phyloP scores from a whole-genome alignment of 371 early-diverging fungal species.

The Dinochytrium kinnereticum region DNA sequence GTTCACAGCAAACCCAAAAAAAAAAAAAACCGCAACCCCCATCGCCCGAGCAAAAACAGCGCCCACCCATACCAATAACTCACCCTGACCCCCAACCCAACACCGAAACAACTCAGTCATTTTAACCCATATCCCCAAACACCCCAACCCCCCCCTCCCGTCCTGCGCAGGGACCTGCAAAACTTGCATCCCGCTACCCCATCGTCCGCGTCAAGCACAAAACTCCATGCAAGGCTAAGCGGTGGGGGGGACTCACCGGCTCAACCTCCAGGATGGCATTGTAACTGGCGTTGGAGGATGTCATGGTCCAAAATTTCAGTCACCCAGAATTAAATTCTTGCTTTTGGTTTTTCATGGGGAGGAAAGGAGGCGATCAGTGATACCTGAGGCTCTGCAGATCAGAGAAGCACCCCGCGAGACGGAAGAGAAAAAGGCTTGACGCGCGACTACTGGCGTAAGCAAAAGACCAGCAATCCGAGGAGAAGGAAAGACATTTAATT shows the following conservation, averaged over 20 bases:
- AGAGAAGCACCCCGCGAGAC: neutral
- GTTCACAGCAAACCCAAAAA: too few relatives aligned
- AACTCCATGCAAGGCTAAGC: neutral
- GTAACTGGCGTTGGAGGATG: neutral
- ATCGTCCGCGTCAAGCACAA: neutral
- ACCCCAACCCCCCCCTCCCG: neutral
- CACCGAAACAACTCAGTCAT: neutral
- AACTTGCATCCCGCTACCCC: neutral
- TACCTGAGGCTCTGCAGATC: neutral
- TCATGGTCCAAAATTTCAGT: neutral
- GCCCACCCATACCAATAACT: too few relatives aligned
- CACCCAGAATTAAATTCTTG: neutral
- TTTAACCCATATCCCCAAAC: neutral
- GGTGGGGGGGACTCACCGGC: neutral
- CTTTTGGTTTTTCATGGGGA: neutral
- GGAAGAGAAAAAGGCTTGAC: neutral
- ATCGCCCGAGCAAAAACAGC: too few relatives aligned
- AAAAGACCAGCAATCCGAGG: too few relatives aligned
- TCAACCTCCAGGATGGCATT: neutral
- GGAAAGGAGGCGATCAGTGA: too few relatives aligned
- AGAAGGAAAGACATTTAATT: too few relatives aligned
- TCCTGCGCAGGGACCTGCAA: neutral
- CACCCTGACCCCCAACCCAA: neutral
- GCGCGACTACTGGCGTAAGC: too few relatives aligned
- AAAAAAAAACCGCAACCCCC: too few relatives aligned